Evolutionary conservation across 345 rosid genomes (phyloP).

Genomic region (Citrus medica): DNA sequence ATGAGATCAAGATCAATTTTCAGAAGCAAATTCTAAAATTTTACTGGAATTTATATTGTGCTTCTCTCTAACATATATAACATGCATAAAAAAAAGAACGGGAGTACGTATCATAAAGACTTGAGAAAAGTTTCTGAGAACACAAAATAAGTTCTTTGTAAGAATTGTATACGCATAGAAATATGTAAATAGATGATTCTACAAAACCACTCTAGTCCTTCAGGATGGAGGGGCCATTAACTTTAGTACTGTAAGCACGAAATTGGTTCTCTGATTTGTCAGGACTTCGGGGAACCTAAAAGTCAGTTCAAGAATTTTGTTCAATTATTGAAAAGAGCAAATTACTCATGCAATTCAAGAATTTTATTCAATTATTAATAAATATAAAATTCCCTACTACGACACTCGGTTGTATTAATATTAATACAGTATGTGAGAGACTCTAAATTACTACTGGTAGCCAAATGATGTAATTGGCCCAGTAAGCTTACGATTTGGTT

Average conservation of each 20-base stretch:
- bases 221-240: constrained; percentile 39
- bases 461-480: not conserved
- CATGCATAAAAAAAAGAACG: not conserved
- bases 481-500: not conserved
- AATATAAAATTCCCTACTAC: not conserved
- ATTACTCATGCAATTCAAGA: not conserved
- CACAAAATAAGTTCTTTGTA: not conserved
- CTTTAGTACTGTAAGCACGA: constrained; percentile 24
- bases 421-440: not conserved
- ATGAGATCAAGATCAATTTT: not conserved
- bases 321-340: not conserved
- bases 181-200: not conserved
- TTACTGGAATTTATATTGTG: not conserved
- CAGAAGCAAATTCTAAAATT: not conserved
- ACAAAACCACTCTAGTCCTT: constrained; percentile 23
- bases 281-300: constrained; percentile 28
- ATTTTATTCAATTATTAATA: not conserved
- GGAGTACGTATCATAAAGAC: not conserved
- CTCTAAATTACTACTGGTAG: not conserved
- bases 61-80: not conserved
- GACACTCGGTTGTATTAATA: not conserved
- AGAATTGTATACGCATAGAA: not conserved
- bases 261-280: constrained; percentile 21
- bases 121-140: not conserved
- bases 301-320: not conserved